phyloP scores from a whole-genome alignment of 148 eudicot species.

The Rheum nobile region DNA sequence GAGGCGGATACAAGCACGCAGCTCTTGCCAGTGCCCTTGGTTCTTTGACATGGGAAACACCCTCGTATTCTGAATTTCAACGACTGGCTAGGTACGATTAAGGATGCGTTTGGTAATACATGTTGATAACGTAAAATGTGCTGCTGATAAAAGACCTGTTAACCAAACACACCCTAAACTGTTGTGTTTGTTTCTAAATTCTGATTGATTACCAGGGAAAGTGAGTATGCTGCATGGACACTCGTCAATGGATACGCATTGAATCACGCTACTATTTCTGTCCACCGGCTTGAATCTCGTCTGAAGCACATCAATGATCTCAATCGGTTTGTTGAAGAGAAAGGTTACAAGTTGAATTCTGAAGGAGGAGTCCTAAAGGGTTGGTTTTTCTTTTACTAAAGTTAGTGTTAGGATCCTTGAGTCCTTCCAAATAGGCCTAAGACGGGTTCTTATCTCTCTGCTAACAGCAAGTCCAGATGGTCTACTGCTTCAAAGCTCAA shows the following conservation, averaged over 20 bases:
- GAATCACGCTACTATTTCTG: constrained; percentile 87
- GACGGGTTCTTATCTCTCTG: neutral
- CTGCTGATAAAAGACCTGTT: neutral
- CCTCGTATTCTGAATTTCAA: constrained; percentile 62
- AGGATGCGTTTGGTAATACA: neutral
- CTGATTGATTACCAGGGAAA: constrained; percentile 48
- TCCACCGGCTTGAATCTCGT: constrained; percentile 58
- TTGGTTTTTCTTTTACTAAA: constrained; percentile 20
- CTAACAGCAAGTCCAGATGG: constrained; percentile 93
- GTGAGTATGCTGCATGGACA: constrained; percentile 99
- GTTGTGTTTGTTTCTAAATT: neutral
- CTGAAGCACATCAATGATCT: constrained; percentile 50
- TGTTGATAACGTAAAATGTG: neutral
- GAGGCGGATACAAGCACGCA: constrained; percentile 48
- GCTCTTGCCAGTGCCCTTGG: constrained; percentile 84
- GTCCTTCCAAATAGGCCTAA: neutral
- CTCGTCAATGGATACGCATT: constrained; percentile 90
- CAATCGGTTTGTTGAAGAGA: constrained; percentile 71
- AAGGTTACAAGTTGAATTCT: constrained; percentile 74
- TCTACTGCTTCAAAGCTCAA: constrained; percentile 81
- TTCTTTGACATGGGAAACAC: constrained; percentile 76
- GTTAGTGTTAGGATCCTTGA: neutral
- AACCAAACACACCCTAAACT: neutral
- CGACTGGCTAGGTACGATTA: constrained; percentile 53
- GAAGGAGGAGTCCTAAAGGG: constrained; percentile 91